Evolutionary conservation across 148 eudicot species (phyloP).

Genomic region (Arbutus unedo): DNA sequence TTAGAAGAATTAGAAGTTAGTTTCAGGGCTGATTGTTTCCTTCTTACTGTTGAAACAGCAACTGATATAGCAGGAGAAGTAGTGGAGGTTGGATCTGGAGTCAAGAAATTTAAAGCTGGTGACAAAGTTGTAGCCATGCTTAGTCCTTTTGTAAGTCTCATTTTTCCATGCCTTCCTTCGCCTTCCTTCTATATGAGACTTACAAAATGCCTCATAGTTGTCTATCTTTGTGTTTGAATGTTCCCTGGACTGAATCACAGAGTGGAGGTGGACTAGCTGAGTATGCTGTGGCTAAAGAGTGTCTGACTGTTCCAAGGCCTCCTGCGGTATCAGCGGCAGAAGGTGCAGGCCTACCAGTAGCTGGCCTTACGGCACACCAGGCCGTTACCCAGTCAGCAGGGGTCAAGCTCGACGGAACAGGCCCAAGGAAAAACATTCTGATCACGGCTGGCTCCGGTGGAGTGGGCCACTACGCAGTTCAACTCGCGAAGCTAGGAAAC

Average conservation of each 20-base stretch:
- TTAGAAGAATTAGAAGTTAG: not conserved
- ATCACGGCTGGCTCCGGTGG: constrained; percentile 76
- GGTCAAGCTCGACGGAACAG: constrained; percentile 54
- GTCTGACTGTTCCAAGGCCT: constrained; percentile 45
- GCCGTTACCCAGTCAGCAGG: constrained; percentile 50
- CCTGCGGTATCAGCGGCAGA: constrained; percentile 74
- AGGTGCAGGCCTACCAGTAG: constrained; percentile 51
- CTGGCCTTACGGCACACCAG: constrained; percentile 68
- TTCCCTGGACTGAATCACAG: constrained; percentile 28
- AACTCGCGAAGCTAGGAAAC: constrained; percentile 82
- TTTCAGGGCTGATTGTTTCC: constrained; percentile 11
- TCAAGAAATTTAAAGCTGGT: constrained; percentile 8
- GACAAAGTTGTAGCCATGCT: constrained; percentile 61
- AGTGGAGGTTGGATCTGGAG: constrained; percentile 57
- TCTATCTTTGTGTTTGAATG: not conserved
- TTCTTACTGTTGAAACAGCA: constrained; percentile 30
- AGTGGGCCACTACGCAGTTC: constrained; percentile 77
- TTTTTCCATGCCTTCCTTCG: not conserved
- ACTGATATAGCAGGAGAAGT: constrained; percentile 82
- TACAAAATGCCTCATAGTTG: not conserved
- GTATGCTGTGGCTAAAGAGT: constrained; percentile 56
- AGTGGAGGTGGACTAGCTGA: constrained; percentile 75
- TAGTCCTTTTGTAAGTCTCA: constrained; percentile 36
- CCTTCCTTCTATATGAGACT: too few relatives aligned
- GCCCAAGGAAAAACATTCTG: constrained; percentile 53